A percentile compares a stretch with the other conserved stretches of the same genome.
phyloP scores from a whole-genome alignment of 2,329 filamentous ascomycete genomes.

The Colletotrichum sansevieriae region DNA sequence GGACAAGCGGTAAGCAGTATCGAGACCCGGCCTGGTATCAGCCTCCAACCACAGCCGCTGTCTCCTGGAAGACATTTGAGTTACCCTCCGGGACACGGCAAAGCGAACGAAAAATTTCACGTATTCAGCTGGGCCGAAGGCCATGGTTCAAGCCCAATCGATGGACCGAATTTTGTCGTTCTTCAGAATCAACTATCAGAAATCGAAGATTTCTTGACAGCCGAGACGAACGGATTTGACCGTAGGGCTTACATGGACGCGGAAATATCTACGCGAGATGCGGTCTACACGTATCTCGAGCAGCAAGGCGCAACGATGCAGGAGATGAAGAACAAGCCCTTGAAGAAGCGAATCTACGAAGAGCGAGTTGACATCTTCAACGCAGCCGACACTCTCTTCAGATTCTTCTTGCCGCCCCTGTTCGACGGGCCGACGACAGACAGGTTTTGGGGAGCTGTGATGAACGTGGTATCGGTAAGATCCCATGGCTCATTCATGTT shows the following conservation, averaged over 20 bases:
- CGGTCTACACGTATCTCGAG: constrained; percentile 46
- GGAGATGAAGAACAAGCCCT: constrained; percentile 10
- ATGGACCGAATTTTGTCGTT: constrained; percentile 35
- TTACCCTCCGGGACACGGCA: constrained; percentile 22
- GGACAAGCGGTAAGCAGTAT: background rate
- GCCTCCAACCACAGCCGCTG: constrained; percentile 3
- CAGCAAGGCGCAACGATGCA: constrained; percentile 24
- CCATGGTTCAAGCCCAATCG: constrained; percentile 8
- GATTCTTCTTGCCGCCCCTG: constrained; percentile 56
- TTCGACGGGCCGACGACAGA: constrained; percentile 53
- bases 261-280: constrained; percentile 44
- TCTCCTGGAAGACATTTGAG: constrained; percentile 24
- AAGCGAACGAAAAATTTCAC: constrained; percentile 34
- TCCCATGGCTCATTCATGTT: background rate
- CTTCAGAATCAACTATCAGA: constrained; percentile 35
- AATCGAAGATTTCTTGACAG: constrained; percentile 32
- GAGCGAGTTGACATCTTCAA: constrained; percentile 56
- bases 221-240: constrained; percentile 32
- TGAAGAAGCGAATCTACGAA: constrained; percentile 49
- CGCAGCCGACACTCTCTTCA: constrained; percentile 54
- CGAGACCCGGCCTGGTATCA: background rate
- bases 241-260: constrained; percentile 29
- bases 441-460: constrained; percentile 61
- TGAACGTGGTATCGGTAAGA: constrained; percentile 48
- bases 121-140: constrained; percentile 38